Conservation (phyloP, 2,329 filamentous ascomycete species). For the Diaporthe nobilis region DNA sequence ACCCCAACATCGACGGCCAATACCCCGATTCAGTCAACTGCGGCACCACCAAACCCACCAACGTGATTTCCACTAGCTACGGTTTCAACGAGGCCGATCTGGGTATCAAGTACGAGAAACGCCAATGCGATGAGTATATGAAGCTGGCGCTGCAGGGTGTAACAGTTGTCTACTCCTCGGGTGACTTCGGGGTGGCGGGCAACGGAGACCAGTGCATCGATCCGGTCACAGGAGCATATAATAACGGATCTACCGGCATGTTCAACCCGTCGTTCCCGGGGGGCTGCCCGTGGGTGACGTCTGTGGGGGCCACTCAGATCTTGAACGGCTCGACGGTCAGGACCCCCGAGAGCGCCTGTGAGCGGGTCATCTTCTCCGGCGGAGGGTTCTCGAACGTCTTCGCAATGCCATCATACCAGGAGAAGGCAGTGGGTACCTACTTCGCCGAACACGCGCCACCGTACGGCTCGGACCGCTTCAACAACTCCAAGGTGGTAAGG, state of each 20-base stretch:
- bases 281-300: slow-evolving; percentile 64
- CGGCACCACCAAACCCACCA: slow-evolving; percentile 60
- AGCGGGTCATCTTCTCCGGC: slow-evolving; percentile 61
- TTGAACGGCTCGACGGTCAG: slow-evolving; percentile 53
- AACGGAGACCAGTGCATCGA: slow-evolving; percentile 55
- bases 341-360: slow-evolving; percentile 59
- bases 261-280: slow-evolving; percentile 64
- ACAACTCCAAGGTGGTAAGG: slow-evolving; percentile 59
- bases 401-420: slow-evolving; percentile 62
- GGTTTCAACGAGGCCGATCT: slow-evolving; percentile 66
- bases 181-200: slow-evolving; percentile 63
- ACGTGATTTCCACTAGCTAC: slow-evolving; percentile 70
- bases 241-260: slow-evolving; percentile 51
- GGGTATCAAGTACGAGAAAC: slow-evolving; percentile 61
- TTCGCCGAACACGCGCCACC: slow-evolving; percentile 59
- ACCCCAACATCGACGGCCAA: slow-evolving; percentile 53
- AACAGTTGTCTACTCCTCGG: slow-evolving; percentile 64
- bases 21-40: slow-evolving; percentile 59
- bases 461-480: slow-evolving; percentile 60
- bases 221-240: slow-evolving; percentile 47
- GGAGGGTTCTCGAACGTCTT: slow-evolving; percentile 67
- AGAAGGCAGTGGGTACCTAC: slow-evolving; percentile 55
- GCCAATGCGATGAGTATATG: slow-evolving; percentile 70
- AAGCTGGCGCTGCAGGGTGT: slow-evolving; percentile 69
- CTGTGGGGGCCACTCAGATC: slow-evolving; percentile 66